Percentiles rank a stretch among this genome's conserved stretches.
phyloP scores from a whole-genome alignment of 2,329 filamentous ascomycete genomes.

The Cytospora paraplurivora region DNA sequence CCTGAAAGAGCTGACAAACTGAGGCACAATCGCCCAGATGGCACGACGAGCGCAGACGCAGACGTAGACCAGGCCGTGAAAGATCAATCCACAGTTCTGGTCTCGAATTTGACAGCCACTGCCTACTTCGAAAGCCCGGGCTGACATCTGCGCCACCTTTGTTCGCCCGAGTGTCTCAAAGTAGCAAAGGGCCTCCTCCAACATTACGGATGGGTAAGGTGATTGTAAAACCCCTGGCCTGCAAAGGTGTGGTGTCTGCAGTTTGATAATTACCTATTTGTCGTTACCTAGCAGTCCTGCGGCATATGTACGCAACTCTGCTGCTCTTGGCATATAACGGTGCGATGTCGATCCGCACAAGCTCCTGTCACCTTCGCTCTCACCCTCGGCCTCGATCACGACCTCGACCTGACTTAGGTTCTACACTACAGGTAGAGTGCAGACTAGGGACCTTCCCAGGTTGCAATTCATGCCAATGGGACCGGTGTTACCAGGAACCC shows the following conservation, averaged over 20 bases:
- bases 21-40: neutral
- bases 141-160: neutral
- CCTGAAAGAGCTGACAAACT: neutral
- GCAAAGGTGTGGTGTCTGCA: conserved; percentile 20
- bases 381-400: neutral
- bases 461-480: conserved; percentile 11
- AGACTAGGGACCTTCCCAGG: neutral
- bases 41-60: neutral
- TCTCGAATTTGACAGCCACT: neutral
- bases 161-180: conserved; percentile 15
- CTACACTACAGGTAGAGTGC: neutral
- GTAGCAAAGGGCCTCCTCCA: conserved; percentile 7
- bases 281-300: conserved; percentile 8
- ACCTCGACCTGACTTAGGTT: neutral
- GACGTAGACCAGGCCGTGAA: neutral
- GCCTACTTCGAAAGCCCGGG: neutral
- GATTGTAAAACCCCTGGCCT: conserved; percentile 5
- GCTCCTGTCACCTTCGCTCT: neutral
- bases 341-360: neutral
- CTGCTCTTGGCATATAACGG: conserved; percentile 14
- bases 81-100: neutral
- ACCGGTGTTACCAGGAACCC: conserved; percentile 3
- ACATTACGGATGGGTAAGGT: neutral
- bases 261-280: no score
- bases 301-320: conserved; percentile 11